Conservation (phyloP, 78 protist species). For the Acrasis kona region DNA sequence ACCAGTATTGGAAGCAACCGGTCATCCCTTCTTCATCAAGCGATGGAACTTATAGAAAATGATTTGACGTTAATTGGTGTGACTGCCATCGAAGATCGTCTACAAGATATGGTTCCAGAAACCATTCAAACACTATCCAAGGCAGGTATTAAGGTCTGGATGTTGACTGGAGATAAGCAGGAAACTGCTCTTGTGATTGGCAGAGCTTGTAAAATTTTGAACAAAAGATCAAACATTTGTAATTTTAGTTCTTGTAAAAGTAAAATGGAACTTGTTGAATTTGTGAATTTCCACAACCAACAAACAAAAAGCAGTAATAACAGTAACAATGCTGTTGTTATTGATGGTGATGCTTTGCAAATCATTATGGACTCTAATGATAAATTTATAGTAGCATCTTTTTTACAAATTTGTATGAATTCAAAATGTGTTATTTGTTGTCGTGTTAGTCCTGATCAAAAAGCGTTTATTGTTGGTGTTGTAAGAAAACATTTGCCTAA, state of each 20-base stretch:
- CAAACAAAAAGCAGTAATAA: neutral
- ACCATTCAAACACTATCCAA: constrained; percentile 38
- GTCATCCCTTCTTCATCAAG: neutral
- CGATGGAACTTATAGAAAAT: constrained; percentile 33
- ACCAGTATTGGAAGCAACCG: neutral
- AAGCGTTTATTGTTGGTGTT: constrained; percentile 18
- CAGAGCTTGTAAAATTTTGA: constrained; percentile 63
- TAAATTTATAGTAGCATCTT: no score
- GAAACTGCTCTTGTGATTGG: constrained; percentile 93
- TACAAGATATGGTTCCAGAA: constrained; percentile 79
- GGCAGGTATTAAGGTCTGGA: constrained; percentile 86
- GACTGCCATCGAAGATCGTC: constrained; percentile 85
- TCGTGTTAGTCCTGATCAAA: neutral
- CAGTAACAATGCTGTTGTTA: neutral
- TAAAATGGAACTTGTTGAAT: neutral
- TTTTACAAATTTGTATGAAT: neutral
- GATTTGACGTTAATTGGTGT: constrained; percentile 64
- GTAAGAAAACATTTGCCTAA: neutral
- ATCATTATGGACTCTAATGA: neutral
- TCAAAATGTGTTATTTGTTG: neutral
- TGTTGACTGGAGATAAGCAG: constrained; percentile 96
- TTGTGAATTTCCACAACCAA: neutral
- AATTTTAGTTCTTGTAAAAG: no score
- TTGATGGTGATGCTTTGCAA: neutral
- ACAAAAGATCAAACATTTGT: constrained; percentile 13